Percentiles rank a stretch among this genome's conserved stretches.
Conservation (phyloP, 1,284 basidiomycete species). For the Trichosporon sp. region DNA sequence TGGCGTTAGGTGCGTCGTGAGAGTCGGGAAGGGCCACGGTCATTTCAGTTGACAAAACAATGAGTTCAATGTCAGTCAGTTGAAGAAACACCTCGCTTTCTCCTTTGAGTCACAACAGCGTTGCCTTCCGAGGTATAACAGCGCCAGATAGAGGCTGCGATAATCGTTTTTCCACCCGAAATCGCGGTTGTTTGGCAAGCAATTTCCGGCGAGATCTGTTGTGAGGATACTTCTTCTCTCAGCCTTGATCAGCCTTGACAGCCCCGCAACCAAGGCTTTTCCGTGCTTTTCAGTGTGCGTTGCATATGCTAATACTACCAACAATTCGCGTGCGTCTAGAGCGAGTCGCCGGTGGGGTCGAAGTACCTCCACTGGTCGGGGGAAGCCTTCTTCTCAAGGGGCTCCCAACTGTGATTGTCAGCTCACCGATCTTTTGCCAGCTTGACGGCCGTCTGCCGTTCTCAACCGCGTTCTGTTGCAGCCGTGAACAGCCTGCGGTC, state of each 20-base stretch:
- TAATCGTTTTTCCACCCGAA: background rate
- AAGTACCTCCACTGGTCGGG: conserved; percentile 55
- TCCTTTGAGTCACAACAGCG: no score
- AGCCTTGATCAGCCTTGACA: background rate
- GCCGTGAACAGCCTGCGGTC: no score
- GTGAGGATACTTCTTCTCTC: background rate
- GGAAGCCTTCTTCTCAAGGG: conserved; percentile 44
- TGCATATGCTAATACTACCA: conserved; percentile 18
- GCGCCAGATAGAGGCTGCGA: background rate
- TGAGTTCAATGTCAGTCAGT: no score
- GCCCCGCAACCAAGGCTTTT: background rate
- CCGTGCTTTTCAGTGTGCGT: conserved; percentile 3
- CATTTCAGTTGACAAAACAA: no score
- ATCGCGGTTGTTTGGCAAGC: background rate
- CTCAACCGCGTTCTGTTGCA: background rate
- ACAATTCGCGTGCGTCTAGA: conserved; percentile 24
- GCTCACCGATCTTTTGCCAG: background rate
- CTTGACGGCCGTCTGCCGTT: background rate
- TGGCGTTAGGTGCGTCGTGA: no score
- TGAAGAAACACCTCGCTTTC: no score
- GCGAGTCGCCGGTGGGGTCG: conserved; percentile 44
- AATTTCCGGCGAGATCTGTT: background rate
- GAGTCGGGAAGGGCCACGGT: no score
- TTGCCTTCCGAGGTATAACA: background rate
- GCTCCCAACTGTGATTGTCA: conserved; percentile 48